phyloP scores from a whole-genome alignment of 495 filamentous ascomycete species.

The Aspergillus kassunensis region DNA sequence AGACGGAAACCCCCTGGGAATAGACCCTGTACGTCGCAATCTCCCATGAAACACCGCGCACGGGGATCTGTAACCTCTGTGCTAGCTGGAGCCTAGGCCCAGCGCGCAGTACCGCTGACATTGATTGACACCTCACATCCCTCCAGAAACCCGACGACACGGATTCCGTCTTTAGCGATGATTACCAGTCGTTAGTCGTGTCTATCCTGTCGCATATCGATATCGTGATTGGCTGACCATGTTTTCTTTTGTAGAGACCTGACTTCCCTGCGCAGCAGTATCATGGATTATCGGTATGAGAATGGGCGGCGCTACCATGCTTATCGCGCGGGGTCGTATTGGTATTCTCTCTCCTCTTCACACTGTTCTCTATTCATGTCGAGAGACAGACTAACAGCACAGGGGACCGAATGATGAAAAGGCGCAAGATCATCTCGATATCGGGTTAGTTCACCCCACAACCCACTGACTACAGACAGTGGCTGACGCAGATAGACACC shows the following conservation, averaged over 20 bases:
- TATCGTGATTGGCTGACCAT: background rate
- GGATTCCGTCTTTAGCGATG: conserved; percentile 3
- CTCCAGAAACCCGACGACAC: background rate
- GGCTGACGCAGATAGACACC: conserved; percentile 5
- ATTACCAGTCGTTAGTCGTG: conserved; percentile 5
- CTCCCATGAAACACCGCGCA: no score
- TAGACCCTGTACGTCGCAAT: no score
- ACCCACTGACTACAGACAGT: no score
- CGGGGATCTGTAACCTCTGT: no score
- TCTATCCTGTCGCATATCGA: no score
- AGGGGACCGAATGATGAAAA: conserved; percentile 15
- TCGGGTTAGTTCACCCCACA: background rate
- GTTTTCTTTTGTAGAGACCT: no score
- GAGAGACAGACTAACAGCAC: background rate
- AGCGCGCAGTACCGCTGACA: no score
- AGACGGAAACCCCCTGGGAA: no score
- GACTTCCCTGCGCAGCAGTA: conserved; percentile 24
- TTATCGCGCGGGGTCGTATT: conserved; percentile 58
- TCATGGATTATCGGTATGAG: conserved; percentile 40
- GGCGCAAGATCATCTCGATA: conserved; percentile 12
- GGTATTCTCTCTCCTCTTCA: conserved; percentile 18
- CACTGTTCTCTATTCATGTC: no score
- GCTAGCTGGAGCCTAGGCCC: no score
- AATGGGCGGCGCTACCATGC: conserved; percentile 65
- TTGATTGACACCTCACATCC: background rate